Percentiles rank a stretch among this genome's conserved stretches.
Evolutionary conservation across 352 stramenopile species (phyloP).

Genomic region (Aphanomyces stellatus): DNA sequence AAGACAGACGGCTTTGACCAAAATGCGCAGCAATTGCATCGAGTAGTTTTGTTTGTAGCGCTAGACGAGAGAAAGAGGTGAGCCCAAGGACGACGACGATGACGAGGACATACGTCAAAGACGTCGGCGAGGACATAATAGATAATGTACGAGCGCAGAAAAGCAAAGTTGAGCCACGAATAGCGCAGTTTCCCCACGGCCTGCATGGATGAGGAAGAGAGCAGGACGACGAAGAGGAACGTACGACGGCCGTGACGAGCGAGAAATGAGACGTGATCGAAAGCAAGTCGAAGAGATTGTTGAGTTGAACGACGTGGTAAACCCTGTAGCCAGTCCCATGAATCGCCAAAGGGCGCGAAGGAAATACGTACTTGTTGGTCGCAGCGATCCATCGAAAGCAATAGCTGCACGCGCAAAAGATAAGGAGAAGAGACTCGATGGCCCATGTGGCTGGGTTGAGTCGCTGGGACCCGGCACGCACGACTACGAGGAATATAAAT

Average conservation of each 20-base stretch:
- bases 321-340: not conserved
- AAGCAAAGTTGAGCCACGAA: slow-evolving; percentile 85
- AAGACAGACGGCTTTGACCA: slow-evolving; percentile 67
- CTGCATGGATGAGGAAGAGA: not conserved
- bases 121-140: slow-evolving; percentile 72
- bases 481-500: slow-evolving; percentile 32
- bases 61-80: slow-evolving; percentile 24
- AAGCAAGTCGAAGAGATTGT: slow-evolving; percentile 74
- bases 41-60: slow-evolving; percentile 68
- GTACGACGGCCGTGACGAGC: slow-evolving; percentile 39
- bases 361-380: slow-evolving; percentile 66
- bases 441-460: slow-evolving; percentile 77
- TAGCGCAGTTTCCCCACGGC: slow-evolving; percentile 20
- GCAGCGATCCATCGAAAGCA: slow-evolving; percentile 63
- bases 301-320: slow-evolving; percentile 31
- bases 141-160: slow-evolving; percentile 74
- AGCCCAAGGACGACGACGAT: not conserved
- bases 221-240: not conserved
- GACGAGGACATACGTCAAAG: slow-evolving; percentile 27
- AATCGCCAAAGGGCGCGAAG: not conserved
- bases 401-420: slow-evolving; percentile 61
- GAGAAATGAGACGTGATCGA: slow-evolving; percentile 80
- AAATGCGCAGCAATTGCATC: slow-evolving; percentile 60
- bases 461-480: slow-evolving; percentile 49
- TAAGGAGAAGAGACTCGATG: slow-evolving; percentile 66